Conservation (phyloP, 441 rosid species). For the Capsella rubella region DNA sequence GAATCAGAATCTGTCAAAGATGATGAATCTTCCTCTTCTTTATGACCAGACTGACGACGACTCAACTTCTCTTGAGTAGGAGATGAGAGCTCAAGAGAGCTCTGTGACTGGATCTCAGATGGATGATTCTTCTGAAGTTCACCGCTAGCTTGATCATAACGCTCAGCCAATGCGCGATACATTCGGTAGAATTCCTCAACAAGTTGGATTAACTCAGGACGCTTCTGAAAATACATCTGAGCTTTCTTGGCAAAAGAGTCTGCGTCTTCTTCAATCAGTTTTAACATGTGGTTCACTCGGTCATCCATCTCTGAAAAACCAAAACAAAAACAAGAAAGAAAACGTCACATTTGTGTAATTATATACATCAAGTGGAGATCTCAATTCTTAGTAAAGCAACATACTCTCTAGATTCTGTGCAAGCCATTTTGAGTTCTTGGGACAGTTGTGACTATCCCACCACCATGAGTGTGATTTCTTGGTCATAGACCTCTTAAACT, state of each 20-base stretch:
- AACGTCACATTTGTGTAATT: constrained; percentile 6
- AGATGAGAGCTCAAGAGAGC: constrained; percentile 67
- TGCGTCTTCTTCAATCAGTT: constrained; percentile 89
- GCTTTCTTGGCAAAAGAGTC: constrained; percentile 95
- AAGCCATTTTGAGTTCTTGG: constrained; percentile 92
- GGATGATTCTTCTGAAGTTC: constrained; percentile 75
- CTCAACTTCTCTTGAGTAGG: constrained; percentile 52
- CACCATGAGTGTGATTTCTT: constrained; percentile 93
- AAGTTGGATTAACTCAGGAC: constrained; percentile 77
- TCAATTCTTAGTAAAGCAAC: constrained; percentile 12
- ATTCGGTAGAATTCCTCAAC: constrained; percentile 89
- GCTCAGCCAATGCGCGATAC: constrained; percentile 89
- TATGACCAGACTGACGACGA: constrained; percentile 57
- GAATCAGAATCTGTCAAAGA: constrained; percentile 42
- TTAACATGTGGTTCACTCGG: constrained; percentile 74
- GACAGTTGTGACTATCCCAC: constrained; percentile 93
- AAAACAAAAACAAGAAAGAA: constrained; percentile 23
- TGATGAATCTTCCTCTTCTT: constrained; percentile 42
- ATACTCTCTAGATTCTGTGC: constrained; percentile 90
- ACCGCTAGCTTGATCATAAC: constrained; percentile 82
- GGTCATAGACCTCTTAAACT: constrained; percentile 64
- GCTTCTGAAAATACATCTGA: constrained; percentile 89
- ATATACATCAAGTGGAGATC: constrained; percentile 17
- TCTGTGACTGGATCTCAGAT: constrained; percentile 56
- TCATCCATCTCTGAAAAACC: constrained; percentile 80